Percentiles rank a stretch among this genome's conserved stretches.
Evolutionary conservation across 1,284 basidiomycete species (phyloP).

Genomic region (Moniliella sp.): DNA sequence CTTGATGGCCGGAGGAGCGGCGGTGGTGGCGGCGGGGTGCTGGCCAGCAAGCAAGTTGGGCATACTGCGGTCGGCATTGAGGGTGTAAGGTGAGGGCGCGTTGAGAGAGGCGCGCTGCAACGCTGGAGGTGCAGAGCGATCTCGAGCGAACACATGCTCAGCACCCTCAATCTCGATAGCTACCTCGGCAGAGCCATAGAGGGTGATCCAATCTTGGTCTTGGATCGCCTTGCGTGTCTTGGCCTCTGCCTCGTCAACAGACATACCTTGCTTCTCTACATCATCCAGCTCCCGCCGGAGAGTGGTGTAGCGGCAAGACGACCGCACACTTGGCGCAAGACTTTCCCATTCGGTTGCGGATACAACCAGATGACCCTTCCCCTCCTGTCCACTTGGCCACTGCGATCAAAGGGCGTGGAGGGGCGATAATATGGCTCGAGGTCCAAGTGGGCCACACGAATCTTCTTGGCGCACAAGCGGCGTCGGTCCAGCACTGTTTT

Average conservation of each 20-base stretch:
- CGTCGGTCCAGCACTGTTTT: slow-evolving; percentile 14
- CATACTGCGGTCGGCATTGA: too few species aligned
- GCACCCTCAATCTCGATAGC: slow-evolving; percentile 5
- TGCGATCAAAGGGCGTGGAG: slow-evolving; percentile 27
- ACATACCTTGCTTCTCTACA: slow-evolving; percentile 10
- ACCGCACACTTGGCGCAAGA: slow-evolving; percentile 14
- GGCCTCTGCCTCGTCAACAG: slow-evolving; percentile 4
- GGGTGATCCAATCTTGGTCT: slow-evolving; percentile 5
- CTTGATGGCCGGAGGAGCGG: too few species aligned
- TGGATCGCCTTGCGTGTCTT: slow-evolving; percentile 5
- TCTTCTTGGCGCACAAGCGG: slow-evolving; percentile 18
- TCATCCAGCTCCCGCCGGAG: slow-evolving; percentile 18
- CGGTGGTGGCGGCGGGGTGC: too few species aligned
- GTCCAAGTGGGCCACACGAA: slow-evolving; percentile 31
- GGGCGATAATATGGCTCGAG: slow-evolving; percentile 31
- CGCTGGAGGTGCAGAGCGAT: too few species aligned
- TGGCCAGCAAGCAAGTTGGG: too few species aligned
- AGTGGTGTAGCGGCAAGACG: slow-evolving; percentile 8
- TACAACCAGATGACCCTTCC: slow-evolving; percentile 26
- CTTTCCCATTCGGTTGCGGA: slow-evolving; percentile 20
- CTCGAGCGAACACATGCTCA: too few species aligned
- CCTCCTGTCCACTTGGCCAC: slow-evolving; percentile 29
- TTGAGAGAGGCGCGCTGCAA: too few species aligned
- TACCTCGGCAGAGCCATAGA: slow-evolving; percentile 6
- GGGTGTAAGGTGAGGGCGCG: too few species aligned